These are phyloP conservation scores for Rosa persica DNA, from an alignment of 306 rosid species.

Conservation along the genomic window DNA sequence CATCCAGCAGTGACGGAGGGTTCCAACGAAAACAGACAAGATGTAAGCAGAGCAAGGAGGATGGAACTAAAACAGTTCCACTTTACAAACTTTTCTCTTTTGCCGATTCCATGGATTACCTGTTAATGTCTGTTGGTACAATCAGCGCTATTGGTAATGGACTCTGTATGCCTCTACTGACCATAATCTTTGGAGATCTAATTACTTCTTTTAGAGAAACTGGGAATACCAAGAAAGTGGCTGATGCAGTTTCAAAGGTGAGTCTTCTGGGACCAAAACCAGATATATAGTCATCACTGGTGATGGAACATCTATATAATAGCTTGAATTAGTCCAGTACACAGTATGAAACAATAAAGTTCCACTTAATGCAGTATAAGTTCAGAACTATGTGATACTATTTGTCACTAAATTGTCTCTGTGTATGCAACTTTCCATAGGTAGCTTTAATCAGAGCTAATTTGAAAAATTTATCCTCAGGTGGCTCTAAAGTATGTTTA, in stretches of 20 bases:
- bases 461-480: not conserved
- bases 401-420: not conserved
- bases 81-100: constrained; percentile 2
- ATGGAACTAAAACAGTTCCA: not conserved
- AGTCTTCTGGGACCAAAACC: not conserved
- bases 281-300: not conserved
- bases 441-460: not conserved
- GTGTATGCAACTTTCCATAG: not conserved
- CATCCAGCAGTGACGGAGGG: not conserved
- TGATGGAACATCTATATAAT: not conserved
- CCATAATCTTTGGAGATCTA: not conserved
- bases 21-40: not conserved
- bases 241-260: not conserved
- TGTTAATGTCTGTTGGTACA: constrained; percentile 2
- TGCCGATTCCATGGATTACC: not conserved
- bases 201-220: not conserved
- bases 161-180: constrained; percentile 28
- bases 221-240: not conserved
- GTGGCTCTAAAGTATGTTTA: not conserved
- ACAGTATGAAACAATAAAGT: not conserved
- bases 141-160: constrained; percentile 65
- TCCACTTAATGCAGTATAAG: too few species aligned
- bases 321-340: not conserved
- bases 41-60: not conserved
- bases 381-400: not conserved